A percentile compares a stretch with the other conserved stretches of the same genome.
phyloP scores from a whole-genome alignment of 306 rosid species.

The Trifolium subterraneum region DNA sequence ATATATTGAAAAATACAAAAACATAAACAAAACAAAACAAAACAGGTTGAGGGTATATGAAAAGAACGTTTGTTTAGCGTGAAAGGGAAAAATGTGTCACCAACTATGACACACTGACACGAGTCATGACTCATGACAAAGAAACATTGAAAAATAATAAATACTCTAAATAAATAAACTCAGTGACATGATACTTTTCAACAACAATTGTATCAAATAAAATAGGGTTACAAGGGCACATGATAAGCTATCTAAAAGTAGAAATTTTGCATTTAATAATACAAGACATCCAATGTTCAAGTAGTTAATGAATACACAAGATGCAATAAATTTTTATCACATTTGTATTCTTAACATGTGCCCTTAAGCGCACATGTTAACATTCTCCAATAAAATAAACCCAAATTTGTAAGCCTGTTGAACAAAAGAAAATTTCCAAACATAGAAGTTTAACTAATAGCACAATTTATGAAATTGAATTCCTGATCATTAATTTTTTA shows the following conservation, averaged over 20 bases:
- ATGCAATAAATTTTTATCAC: too few species aligned
- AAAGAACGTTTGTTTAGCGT: conserved; percentile 14
- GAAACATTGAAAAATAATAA: conserved; percentile 19
- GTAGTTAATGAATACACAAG: too few species aligned
- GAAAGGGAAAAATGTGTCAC: conserved; percentile 36
- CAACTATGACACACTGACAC: conserved; percentile 7
- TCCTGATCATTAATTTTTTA: not conserved
- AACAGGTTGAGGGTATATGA: conserved; percentile 14
- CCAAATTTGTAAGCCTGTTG: conserved; percentile 4
- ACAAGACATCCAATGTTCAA: too few species aligned
- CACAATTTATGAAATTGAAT: conserved; percentile 9
- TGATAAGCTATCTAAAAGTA: too few species aligned
- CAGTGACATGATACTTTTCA: not conserved
- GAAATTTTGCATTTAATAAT: too few species aligned
- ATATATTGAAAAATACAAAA: conserved; percentile 21
- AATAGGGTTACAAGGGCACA: too few species aligned
- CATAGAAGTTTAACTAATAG: not conserved
- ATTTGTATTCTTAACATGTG: too few species aligned
- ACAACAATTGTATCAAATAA: not conserved
- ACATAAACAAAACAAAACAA: conserved; percentile 2
- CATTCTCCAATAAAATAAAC: conserved; percentile 27
- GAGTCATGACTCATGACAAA: conserved; percentile 13
- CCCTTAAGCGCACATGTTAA: too few species aligned
- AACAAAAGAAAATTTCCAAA: conserved; percentile 1
- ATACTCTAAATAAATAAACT: not conserved